A percentile compares a stretch with the other conserved stretches of the same genome.
phyloP scores from a whole-genome alignment of 108 stramenopile genomes.

The Pseudonitzschia pungens region DNA sequence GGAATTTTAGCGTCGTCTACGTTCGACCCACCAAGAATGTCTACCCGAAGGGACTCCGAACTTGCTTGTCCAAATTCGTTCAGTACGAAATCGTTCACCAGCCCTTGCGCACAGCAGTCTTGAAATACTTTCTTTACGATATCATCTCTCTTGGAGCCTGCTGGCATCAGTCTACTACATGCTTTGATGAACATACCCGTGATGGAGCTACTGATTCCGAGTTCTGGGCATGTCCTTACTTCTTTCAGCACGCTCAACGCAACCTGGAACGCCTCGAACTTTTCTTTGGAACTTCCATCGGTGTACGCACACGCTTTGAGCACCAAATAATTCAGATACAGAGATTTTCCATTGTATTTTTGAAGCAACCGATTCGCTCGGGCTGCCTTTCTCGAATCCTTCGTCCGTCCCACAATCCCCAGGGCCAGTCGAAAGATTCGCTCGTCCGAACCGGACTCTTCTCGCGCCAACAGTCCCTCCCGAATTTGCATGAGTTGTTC shows the following conservation, averaged over 20 bases:
- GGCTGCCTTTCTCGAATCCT: constrained; percentile 54
- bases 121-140: constrained; percentile 41
- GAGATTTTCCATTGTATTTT: constrained; percentile 37
- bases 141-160: constrained; percentile 38
- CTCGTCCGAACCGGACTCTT: neutral
- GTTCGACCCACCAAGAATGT: constrained; percentile 38
- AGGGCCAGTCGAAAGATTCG: constrained; percentile 52
- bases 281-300: constrained; percentile 24
- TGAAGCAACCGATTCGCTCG: constrained; percentile 39
- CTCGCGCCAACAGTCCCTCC: constrained; percentile 20
- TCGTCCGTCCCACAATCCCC: constrained; percentile 42
- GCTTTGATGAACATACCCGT: constrained; percentile 42
- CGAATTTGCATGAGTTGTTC: constrained; percentile 42
- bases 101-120: constrained; percentile 45
- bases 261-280: constrained; percentile 40
- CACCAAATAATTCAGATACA: constrained; percentile 25
- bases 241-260: constrained; percentile 34
- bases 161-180: constrained; percentile 39
- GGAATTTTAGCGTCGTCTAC: constrained; percentile 39
- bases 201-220: constrained; percentile 15
- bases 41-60: constrained; percentile 32
- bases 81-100: constrained; percentile 45
- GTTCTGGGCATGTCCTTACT: neutral
- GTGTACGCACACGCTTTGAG: constrained; percentile 45
- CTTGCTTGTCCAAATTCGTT: constrained; percentile 31